phyloP scores from a whole-genome alignment of 768 basidiomycete genomes.

The Podaxis sp. region DNA sequence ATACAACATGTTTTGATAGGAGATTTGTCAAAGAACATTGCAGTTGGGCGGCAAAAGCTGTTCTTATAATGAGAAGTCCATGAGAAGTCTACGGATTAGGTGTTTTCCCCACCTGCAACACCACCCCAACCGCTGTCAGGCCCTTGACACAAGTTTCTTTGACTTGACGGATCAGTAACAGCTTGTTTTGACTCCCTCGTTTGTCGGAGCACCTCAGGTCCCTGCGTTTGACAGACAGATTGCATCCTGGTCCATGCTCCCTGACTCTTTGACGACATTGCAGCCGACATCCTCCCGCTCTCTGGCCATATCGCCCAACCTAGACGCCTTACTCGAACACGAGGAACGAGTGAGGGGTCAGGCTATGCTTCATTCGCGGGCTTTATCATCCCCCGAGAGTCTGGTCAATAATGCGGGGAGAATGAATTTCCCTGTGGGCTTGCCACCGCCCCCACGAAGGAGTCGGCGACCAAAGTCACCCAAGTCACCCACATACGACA shows the following conservation, averaged over 20 bases:
- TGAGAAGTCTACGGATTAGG: not conserved
- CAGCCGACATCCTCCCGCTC: conserved; percentile 21
- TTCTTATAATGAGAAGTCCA: not conserved
- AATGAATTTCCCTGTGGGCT: conserved; percentile 38
- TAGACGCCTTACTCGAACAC: conserved; percentile 58
- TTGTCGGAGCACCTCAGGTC: not conserved
- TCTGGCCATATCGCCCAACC: conserved; percentile 55
- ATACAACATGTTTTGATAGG: conserved; percentile 1
- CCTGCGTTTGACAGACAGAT: not conserved
- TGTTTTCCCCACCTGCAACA: not conserved
- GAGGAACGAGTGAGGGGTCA: conserved; percentile 45
- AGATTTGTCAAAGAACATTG: not conserved
- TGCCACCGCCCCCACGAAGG: conserved; percentile 51
- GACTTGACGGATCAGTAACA: not conserved
- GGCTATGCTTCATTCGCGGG: conserved; percentile 8
- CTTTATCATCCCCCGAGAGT: conserved; percentile 1
- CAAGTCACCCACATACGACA: conserved; percentile 9
- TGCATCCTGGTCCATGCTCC: not conserved
- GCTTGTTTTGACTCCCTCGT: not conserved
- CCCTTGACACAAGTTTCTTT: not conserved
- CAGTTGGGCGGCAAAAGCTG: not conserved
- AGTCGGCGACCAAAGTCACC: conserved; percentile 21
- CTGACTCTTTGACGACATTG: not conserved
- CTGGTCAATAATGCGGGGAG: not conserved
- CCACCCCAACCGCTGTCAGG: not conserved